These are phyloP conservation scores for Periconia sp. DNA, from an alignment of 2,329 filamentous ascomycete genomes.

Conservation along the genomic window DNA sequence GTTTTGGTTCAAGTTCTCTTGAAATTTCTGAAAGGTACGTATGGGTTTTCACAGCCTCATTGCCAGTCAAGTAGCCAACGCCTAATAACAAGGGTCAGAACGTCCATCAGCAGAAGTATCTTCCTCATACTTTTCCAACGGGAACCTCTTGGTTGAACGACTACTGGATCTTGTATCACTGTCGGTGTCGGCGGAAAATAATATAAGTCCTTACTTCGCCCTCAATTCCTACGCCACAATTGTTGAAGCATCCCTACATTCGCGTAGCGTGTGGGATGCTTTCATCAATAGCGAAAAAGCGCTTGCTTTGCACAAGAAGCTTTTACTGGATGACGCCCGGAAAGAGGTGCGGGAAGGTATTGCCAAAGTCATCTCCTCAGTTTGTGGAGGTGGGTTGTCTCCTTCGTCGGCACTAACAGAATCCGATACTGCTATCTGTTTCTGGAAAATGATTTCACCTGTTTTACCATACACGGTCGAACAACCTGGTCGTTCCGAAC, in stretches of 20 bases:
- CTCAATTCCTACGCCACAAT: constrained; percentile 34
- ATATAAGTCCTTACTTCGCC: constrained; percentile 12
- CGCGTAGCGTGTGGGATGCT: constrained; percentile 33
- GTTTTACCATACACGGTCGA: constrained; percentile 32
- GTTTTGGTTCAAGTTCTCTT: constrained; percentile 31
- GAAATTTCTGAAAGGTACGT: constrained; percentile 39
- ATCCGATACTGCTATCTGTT: constrained; percentile 33
- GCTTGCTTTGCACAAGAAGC: constrained; percentile 27
- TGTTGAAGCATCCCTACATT: constrained; percentile 41
- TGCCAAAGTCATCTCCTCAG: constrained; percentile 33
- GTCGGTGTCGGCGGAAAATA: constrained; percentile 15
- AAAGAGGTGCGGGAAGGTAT: constrained; percentile 29
- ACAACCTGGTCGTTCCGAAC: constrained; percentile 25
- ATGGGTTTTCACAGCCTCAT: background rate
- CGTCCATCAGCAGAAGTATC: constrained; percentile 35
- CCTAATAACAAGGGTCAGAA: constrained; percentile 33
- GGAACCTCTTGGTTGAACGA: constrained; percentile 29
- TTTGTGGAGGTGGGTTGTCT: constrained; percentile 39
- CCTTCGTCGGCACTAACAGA: constrained; percentile 30
- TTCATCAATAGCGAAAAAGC: constrained; percentile 28
- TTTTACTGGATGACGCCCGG: constrained; percentile 31
- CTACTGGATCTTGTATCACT: constrained; percentile 29
- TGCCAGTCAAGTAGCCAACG: constrained; percentile 6
- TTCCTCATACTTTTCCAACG: constrained; percentile 35
- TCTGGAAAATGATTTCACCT: constrained; percentile 36